Conservation (phyloP, 257 asterid species). For the Solanum paucissectum region DNA sequence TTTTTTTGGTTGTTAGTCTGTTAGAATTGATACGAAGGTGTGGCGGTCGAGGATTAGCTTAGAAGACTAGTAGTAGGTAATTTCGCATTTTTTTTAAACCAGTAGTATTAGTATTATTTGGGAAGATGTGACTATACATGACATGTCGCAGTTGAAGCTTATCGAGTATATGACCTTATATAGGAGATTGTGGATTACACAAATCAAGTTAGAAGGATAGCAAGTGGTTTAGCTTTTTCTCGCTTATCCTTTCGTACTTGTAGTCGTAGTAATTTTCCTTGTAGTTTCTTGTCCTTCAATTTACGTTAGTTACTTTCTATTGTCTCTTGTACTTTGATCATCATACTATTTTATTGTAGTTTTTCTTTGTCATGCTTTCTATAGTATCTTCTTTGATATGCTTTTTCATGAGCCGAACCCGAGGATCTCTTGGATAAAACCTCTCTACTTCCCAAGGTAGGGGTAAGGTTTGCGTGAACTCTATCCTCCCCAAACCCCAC, state of each 20-base stretch:
- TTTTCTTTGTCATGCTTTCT: background rate
- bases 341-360: background rate
- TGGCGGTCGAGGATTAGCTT: background rate
- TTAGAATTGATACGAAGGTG: background rate
- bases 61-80: background rate
- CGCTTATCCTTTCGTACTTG: background rate
- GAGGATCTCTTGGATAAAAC: background rate
- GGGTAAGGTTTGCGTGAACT: accelerated
- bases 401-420: background rate
- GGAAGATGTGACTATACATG: background rate
- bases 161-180: background rate
- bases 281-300: no score
- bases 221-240: background rate
- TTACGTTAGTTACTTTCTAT: background rate
- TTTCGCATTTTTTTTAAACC: background rate
- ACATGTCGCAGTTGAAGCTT: background rate
- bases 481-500: background rate
- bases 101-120: background rate
- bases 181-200: background rate
- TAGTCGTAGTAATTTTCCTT: background rate
- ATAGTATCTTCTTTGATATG: background rate
- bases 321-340: background rate
- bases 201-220: background rate
- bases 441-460: background rate
- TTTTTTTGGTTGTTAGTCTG: background rate